Evolutionary conservation across 768 basidiomycete species (phyloP), one percentile per base, ranked within the genome.

Genomic region (Tephrocybe sp.): DNA sequence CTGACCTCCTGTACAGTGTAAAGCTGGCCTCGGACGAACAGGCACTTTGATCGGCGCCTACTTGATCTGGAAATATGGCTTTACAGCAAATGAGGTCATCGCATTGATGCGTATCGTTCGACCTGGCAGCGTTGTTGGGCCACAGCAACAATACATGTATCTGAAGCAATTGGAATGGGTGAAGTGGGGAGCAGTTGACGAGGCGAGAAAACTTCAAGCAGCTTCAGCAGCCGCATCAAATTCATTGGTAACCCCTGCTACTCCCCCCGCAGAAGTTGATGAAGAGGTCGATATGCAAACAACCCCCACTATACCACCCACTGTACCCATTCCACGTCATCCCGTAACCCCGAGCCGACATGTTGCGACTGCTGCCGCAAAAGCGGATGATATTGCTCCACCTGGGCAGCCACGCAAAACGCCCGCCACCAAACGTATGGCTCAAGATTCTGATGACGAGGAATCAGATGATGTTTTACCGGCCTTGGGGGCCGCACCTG

Each of bases 71-170:
- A 98, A 98, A 69, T 96, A 98, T 62, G 92, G 91, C 18, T 99
- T 99, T 66, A 93, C 94, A 15, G 96, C 96, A 1, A 82, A 86
- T 45, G 93, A 98, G 70, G 97, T 89, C 4, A 98, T 98, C 50
- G 97, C 89, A 0, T 98, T 95, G 70, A 98, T 98, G 97, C 88
- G 97, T 17, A 92, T 99, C 59, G 86, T 97, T 49, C 85, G 97
- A 39, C 97, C 97, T 2, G 96, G 94, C 5, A 88, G 87, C 51
- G 92, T 94, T 38, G 93, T 95, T 45, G 92, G 92, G 11, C 91
- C 91, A 17, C 91, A 93, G 58, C 92, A 93, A 64, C 93, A 97
- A 66, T 97, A 91, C 65, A 85, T 97, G 81, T 94, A 95, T 65
- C 82, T 92, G 63, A 94, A 94, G 72, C 93, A 97, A 63, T 69